Percentiles rank a stretch among this genome's conserved stretches.
Conservation (phyloP, 1,284 basidiomycete species). For the Cryptococcus sp. region DNA sequence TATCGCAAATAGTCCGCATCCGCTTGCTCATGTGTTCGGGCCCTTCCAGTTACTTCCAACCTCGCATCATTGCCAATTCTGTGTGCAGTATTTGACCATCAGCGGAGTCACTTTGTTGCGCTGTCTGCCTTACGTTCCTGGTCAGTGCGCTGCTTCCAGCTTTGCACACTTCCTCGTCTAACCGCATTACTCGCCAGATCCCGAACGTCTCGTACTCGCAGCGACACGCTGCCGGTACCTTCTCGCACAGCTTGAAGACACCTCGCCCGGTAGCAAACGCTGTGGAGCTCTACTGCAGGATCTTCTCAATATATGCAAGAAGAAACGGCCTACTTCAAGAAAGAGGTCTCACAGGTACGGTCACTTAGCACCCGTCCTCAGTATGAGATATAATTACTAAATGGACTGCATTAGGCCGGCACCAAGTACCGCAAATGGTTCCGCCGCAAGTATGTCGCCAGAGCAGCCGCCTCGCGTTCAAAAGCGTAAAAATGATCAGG, state of each 20-base stretch:
- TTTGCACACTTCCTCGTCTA: background rate
- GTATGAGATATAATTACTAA: too few species aligned
- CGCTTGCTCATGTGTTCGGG: background rate
- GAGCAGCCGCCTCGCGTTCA: too few species aligned
- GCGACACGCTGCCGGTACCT: conserved; percentile 3
- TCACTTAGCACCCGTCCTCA: too few species aligned
- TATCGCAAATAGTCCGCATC: background rate
- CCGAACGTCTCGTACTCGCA: background rate
- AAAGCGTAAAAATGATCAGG: too few species aligned
- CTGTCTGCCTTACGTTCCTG: conserved; percentile 12
- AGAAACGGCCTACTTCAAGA: too few species aligned
- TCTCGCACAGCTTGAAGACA: conserved; percentile 6
- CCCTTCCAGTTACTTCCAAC: conserved; percentile 10
- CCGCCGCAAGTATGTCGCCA: too few species aligned
- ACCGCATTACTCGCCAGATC: background rate
- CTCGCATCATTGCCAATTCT: conserved; percentile 19
- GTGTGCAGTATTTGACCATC: conserved; percentile 19
- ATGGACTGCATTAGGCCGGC: too few species aligned
- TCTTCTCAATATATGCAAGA: conserved; percentile 6
- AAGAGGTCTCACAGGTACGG: too few species aligned
- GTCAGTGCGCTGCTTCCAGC: background rate
- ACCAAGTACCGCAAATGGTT: too few species aligned
- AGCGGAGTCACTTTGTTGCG: conserved; percentile 17
- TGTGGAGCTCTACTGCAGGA: conserved; percentile 10
- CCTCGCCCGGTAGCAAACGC: conserved; percentile 11